phyloP scores from a whole-genome alignment of 75 land plant species.

The Cunninghamia lanceolata region DNA sequence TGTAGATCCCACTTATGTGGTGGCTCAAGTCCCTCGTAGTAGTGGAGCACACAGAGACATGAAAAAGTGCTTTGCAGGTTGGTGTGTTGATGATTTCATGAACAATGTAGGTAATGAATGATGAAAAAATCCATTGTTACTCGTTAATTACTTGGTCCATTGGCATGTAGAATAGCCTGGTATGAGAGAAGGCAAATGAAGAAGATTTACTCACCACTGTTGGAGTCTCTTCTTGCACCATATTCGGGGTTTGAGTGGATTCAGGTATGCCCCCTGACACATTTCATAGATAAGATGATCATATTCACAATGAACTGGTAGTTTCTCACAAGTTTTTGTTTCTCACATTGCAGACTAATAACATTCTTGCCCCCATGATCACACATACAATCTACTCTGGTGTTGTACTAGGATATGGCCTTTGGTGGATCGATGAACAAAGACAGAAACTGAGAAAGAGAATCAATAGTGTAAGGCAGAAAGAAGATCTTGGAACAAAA shows the following conservation, averaged over 20 bases:
- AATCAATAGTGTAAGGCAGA: constrained; percentile 34
- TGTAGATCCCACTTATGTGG: constrained; percentile 89
- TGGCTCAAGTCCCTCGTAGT: constrained; percentile 65
- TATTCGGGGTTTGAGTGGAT: constrained; percentile 97
- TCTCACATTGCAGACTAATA: constrained; percentile 51
- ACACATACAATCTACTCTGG: constrained; percentile 86
- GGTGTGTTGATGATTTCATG: constrained; percentile 2
- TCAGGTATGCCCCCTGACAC: constrained; percentile 32
- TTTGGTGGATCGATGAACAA: constrained; percentile 81
- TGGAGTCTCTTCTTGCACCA: constrained; percentile 76
- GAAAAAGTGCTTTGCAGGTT: constrained; percentile 85
- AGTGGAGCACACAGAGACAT: constrained; percentile 51
- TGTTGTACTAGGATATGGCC: constrained; percentile 80
- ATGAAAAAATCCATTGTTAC: neutral
- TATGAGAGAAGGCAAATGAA: constrained; percentile 78
- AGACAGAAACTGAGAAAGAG: constrained; percentile 68
- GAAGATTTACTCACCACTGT: constrained; percentile 91
- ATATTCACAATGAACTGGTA: neutral
- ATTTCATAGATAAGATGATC: neutral
- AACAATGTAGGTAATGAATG: neutral
- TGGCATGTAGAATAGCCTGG: constrained; percentile 69
- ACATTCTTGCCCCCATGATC: constrained; percentile 87
- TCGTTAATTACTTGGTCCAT: neutral
- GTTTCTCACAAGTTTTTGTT: constrained; percentile 6
- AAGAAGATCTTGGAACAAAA: constrained; percentile 7